Evolutionary conservation across 2,329 filamentous ascomycete species (phyloP).

Genomic region (Colletotrichum tanaceti): DNA sequence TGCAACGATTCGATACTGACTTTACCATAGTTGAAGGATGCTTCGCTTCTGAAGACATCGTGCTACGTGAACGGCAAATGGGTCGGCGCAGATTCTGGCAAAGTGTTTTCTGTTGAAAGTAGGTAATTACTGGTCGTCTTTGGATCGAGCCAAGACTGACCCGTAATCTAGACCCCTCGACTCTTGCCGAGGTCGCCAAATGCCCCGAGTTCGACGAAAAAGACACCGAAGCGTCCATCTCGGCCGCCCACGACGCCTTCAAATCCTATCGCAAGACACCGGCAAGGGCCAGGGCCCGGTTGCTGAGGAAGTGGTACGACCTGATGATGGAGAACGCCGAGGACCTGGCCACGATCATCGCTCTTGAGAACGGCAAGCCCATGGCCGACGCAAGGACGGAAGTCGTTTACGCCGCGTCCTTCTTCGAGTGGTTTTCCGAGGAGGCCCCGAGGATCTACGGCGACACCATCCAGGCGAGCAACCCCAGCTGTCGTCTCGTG

Average conservation of each 20-base stretch:
- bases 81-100: slow-evolving; percentile 75
- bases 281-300: slow-evolving; percentile 67
- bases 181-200: slow-evolving; percentile 73
- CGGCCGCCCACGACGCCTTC: slow-evolving; percentile 74
- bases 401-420: slow-evolving; percentile 67
- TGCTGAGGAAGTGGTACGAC: slow-evolving; percentile 74
- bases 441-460: slow-evolving; percentile 71
- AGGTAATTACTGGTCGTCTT: neutral
- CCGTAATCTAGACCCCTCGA: slow-evolving; percentile 72
- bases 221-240: slow-evolving; percentile 77
- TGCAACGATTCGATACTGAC: neutral
- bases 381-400: slow-evolving; percentile 70
- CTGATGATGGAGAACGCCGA: slow-evolving; percentile 74
- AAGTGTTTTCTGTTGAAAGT: slow-evolving; percentile 79
- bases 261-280: slow-evolving; percentile 70
- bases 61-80: slow-evolving; percentile 83
- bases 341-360: slow-evolving; percentile 75
- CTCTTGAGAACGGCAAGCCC: slow-evolving; percentile 79
- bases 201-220: slow-evolving; percentile 78
- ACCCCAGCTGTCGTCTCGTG: slow-evolving; percentile 65
- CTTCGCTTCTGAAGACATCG: slow-evolving; percentile 75
- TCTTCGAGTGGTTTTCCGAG: slow-evolving; percentile 74
- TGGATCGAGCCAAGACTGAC: slow-evolving; percentile 3
- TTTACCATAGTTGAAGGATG: slow-evolving; percentile 65
- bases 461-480: slow-evolving; percentile 68